Evolutionary conservation across 805 yeast species (phyloP).

Genomic region (Candida coquimbonensis): DNA sequence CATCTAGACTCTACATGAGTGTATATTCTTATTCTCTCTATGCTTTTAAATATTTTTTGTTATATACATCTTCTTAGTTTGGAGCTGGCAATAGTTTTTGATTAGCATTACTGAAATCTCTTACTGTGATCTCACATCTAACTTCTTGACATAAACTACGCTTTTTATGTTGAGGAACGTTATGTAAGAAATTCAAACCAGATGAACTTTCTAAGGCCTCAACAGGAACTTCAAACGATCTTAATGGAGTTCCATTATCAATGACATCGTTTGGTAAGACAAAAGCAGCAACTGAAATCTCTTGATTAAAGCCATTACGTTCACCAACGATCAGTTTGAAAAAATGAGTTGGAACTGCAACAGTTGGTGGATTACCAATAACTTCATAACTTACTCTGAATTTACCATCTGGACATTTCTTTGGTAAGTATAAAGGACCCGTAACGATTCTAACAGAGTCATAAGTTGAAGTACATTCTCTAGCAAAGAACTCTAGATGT

Average conservation of each 20-base stretch:
- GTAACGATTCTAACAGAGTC: slow-evolving; percentile 79
- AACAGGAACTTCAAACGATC: slow-evolving; percentile 76
- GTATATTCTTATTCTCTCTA: too few relatives aligned
- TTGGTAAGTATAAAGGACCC: slow-evolving; percentile 89
- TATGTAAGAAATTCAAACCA: slow-evolving; percentile 75
- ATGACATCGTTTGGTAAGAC: slow-evolving; percentile 87
- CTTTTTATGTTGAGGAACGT: slow-evolving; percentile 49
- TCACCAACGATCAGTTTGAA: slow-evolving; percentile 89
- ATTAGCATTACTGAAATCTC: slow-evolving; percentile 57
- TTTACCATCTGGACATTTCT: slow-evolving; percentile 69
- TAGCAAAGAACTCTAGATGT: slow-evolving; percentile 82
- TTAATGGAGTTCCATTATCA: slow-evolving; percentile 61
- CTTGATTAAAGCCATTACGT: slow-evolving; percentile 29
- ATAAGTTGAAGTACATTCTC: slow-evolving; percentile 69
- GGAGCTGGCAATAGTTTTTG: slow-evolving; percentile 8
- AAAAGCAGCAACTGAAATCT: slow-evolving; percentile 79
- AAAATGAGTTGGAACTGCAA: slow-evolving; percentile 97
- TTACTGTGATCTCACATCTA: slow-evolving; percentile 68
- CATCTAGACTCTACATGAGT: too few relatives aligned
- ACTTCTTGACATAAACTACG: slow-evolving; percentile 74
- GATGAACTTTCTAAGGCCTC: slow-evolving; percentile 84
- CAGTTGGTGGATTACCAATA: slow-evolving; percentile 91
- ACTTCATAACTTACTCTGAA: slow-evolving; percentile 82
- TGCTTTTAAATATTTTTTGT: not conserved
- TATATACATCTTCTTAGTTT: not conserved